Conservation (phyloP, 2,329 filamentous ascomycete genomes). For the Colletotrichum endophyticum region DNA sequence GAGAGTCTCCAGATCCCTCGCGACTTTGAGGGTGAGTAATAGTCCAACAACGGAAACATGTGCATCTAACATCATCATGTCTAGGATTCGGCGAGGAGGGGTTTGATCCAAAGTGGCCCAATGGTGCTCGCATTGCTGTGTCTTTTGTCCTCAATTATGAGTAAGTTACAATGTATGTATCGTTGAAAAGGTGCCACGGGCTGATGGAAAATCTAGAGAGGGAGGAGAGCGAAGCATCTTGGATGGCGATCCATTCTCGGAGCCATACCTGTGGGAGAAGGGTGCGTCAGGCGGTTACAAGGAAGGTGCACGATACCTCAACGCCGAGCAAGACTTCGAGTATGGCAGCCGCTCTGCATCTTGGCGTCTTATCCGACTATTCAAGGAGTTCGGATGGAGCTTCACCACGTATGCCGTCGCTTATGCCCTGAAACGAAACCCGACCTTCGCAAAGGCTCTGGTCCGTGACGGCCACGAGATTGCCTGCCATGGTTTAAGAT, state of each 20-base stretch:
- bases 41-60: accelerated
- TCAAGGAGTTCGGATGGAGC: constrained; percentile 44
- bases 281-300: constrained; percentile 26
- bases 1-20: constrained; percentile 6
- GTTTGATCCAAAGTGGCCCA: background rate
- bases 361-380: constrained; percentile 44
- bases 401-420: constrained; percentile 47
- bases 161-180: background rate
- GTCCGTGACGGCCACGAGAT: constrained; percentile 45
- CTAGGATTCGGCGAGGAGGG: background rate
- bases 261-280: constrained; percentile 29
- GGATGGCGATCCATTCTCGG: constrained; percentile 26
- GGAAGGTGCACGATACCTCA: constrained; percentile 24
- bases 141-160: background rate
- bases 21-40: constrained; percentile 27
- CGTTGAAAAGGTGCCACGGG: accelerated
- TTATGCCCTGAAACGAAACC: constrained; percentile 43
- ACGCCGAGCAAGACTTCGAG: constrained; percentile 28
- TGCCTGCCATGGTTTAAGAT: constrained; percentile 43
- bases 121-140: background rate
- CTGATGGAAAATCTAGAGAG: constrained; percentile 15
- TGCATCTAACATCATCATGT: background rate
- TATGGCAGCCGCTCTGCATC: constrained; percentile 28
- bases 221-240: constrained; percentile 29
- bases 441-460: constrained; percentile 40